Evolutionary conservation across 495 filamentous ascomycete species (phyloP).

Genomic region (Aspergillus heteromorphus): DNA sequence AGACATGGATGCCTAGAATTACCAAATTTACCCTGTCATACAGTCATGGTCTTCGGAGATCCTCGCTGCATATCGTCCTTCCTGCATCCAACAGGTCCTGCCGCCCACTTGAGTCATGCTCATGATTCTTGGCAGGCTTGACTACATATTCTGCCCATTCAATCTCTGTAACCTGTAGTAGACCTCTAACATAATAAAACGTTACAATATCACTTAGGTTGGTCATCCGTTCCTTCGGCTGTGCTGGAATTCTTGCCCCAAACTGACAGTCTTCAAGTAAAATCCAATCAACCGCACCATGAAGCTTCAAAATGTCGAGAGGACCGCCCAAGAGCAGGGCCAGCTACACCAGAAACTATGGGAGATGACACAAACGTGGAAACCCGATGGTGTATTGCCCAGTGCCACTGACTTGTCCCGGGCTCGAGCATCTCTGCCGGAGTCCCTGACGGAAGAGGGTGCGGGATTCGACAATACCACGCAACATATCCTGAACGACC

Average conservation of each 20-base stretch:
- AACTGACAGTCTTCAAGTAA: neutral
- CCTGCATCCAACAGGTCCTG: neutral
- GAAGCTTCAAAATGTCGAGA: conserved; percentile 7
- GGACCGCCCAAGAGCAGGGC: conserved; percentile 17
- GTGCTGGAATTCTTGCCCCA: neutral
- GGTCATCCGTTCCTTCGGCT: neutral
- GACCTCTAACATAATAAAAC: neutral
- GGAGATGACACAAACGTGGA: conserved; percentile 30
- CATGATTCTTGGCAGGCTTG: neutral
- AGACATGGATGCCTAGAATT: too few species aligned
- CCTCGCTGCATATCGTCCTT: neutral
- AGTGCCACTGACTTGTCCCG: conserved; percentile 23
- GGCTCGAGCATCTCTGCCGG: conserved; percentile 36
- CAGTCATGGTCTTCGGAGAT: neutral
- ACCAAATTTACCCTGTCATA: too few species aligned
- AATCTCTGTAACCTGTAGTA: neutral
- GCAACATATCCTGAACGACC: conserved; percentile 50
- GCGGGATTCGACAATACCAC: conserved; percentile 39
- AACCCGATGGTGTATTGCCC: conserved; percentile 31
- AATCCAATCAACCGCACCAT: neutral
- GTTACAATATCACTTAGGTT: neutral
- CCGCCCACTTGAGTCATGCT: neutral
- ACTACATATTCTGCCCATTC: neutral
- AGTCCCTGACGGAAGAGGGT: conserved; percentile 36
- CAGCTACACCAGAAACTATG: conserved; percentile 29